Evolutionary conservation across 1,284 basidiomycete genomes (phyloP), one percentile per base, ranked within the genome.

Genomic region (Cryptococcus sp.): DNA sequence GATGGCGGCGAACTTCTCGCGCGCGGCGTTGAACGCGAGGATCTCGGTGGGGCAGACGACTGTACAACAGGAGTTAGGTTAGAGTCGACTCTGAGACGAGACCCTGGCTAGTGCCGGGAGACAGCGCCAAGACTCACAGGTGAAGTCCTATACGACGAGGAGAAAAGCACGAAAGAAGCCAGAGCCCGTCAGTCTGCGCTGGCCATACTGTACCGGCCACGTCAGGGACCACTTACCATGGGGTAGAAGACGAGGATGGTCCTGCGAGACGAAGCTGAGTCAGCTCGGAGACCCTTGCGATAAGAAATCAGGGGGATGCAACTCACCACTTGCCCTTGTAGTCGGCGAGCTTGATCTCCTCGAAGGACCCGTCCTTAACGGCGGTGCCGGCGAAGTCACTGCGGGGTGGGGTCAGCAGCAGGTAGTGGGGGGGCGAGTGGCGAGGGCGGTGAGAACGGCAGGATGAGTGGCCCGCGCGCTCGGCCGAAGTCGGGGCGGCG

Each of bases 21-120:
- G 83, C 6, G 88, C 86, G 64, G 89, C 87, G 76, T 93, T 91
- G 83, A 92, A 94, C 1, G 91, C 91, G 46, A 93, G 84, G 72
- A 94, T 92, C 78, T 94, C 91, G 61, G 91, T 92, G 37, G 91
- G 91, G 80, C 91, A 92, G 67, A 93, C 90, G 69, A 92, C 70
- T 72, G 59, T 3, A 36, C 5, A 40, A 23, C 15, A 48, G 87
- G 28, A 33, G 28, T 4, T 33, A 33, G 28, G 9, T 33, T 89
- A 75, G 45, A 42, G 87, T 86, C 70, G 39, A 8, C 39, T 38
- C 1, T 18, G 12, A n/a, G 62, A 45, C 35, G 38, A 40, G n/a
- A n/a, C n/a, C n/a, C n/a, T n/a, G n/a, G n/a, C n/a, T n/a, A n/a
- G n/a, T n/a, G n/a, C n/a, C 1, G 18, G 47, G 18, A 12, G 28